Base-by-base conservation (phyloP, 2,329 filamentous ascomycete species). In the Cyphellophora europaea region DNA sequence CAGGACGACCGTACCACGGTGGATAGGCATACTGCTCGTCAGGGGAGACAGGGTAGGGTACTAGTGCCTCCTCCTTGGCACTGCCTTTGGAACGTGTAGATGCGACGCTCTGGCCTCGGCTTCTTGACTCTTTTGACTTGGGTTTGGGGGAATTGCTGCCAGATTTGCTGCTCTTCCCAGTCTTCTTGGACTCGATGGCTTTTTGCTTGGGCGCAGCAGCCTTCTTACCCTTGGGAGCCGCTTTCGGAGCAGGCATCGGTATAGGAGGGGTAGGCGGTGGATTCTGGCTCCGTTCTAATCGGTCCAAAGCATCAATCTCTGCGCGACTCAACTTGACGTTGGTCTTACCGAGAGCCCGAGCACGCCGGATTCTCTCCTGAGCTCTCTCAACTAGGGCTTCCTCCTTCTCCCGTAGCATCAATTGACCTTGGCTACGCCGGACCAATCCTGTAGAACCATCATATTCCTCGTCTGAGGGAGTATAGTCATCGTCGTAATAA, bases 271-370 rank as follows among this genome's bases (percentile, higher is more conserved):
- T 64, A 47, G 71, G 65, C 49, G 77, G 62, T 38, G 79, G 74
- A 54, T 77, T 74, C 43, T 72, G 64, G 72, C 69, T 43, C 35
- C 42, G 45, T 37, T 44, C 47, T 42, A 40, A 40, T 42, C 77
- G 74, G 53, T 89, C 81, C 48, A 93, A 68, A 30, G 86, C 87
- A 42, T 79, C 81, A 49, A 94, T 66, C 57, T 95, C 88, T 35
- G 82, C 77, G 51, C 79, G 74, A 48, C 73, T 86, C 44, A 96
- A 71, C 54, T 79, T 82, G 37, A 95, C 84, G 38, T 93, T 83
- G 29, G 71, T 67, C 57, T 79, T 81, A 44, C 87, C 87, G 51
- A 77, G 77, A 43, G 75, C 74, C 54, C 84, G 78, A 11, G 88
- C 86, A 45, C 77, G 74, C 45, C 79, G 75, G 53, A 95, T 93